Evolutionary conservation across 1,139 yeast genomes (phyloP), one percentile per base, ranked within the genome.

Genomic region (Kodamaea ohmeri): DNA sequence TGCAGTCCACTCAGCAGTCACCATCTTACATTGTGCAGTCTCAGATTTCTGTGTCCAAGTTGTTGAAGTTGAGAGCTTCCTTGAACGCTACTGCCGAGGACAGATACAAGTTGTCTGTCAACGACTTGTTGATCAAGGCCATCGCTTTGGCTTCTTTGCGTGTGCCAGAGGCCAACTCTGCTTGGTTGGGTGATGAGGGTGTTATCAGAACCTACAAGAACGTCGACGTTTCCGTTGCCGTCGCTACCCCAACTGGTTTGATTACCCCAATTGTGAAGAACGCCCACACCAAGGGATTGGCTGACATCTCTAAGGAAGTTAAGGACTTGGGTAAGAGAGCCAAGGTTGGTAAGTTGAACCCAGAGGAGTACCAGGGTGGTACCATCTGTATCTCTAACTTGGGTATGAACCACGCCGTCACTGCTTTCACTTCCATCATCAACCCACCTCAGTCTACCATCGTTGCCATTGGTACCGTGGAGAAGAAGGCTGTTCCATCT

Each of bases 341-440:
- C 47, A 89, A 92, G 69, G 88, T 77, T 46, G 90, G 89, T 67
- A 92, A 90, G 74, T 80, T 92, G 61, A 62, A 70, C 51, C 98
- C 98, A 47, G 95, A 88, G 65, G 98, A 92, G 71, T 94, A 84
- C 80, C 96, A 88, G 76, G 99, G 99, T 56, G 99, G 99, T 61
- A 90, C 98, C 53, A 87, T 92, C 64, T 88, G 97, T 66, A 90
- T 92, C 58, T 90, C 97, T 50, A 92, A 92, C 83, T 75, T 94
- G 76, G 99, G 98, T 60, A 92, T 92, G 98, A 92, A 92, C 80
- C 78, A 73, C 45, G 97, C 98, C 41, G 97, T 92, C 37, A 76
- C 82, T 51, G 62, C 83, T 61, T 92, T 92, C 78, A 90, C 98
- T 32, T 92, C 98, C 27, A 92, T 92, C 67, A 83, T 92, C 63